Base-by-base conservation (phyloP, 2,329 filamentous ascomycete genomes). In the Penicillium occitanis region DNA sequence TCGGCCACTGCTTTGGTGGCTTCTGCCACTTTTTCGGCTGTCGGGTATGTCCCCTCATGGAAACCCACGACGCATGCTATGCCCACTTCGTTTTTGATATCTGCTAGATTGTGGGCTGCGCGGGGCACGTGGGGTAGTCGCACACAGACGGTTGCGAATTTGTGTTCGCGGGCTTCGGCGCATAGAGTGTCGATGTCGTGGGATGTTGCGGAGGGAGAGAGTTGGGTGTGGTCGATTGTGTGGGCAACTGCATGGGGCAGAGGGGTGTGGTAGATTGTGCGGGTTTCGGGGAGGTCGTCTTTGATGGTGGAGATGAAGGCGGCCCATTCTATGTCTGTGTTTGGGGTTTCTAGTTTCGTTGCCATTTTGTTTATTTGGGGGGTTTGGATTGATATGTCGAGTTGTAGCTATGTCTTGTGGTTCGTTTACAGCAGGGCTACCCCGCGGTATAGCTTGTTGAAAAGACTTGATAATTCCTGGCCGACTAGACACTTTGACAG, bases 51-150 rank as follows among this genome's bases (percentile, higher is more conserved):
- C 13, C 86, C 86, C 71, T 87, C 85, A 63, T 84, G 86, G 73
- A 88, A 88, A 25, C 84, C 85, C 10, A 88, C 80, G 5, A 88
- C 86, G 69, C 84, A 85, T 53, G 85, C 84, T 22, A 88, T 81
- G 28, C 78, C 77, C n/a, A 86, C 81, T 5, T 73, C 73, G 40
- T 61, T 42, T 7, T 80, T 80, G 66, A 79, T 78, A 58, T 67
- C 68, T 25, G 74, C 70, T 42, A 88, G 79, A 63, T 83, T 81
- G 50, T 79, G 70, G 19, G 81, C 79, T 59, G 84, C 84, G 64
- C 79, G 82, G 28, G 78, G 69, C n/a, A 88, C 85, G 73, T 81
- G 81, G 42, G 81, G 77, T 1, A 82, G 76, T 7, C 86, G 82
- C 1, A 88, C 85, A 71, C 86, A 88, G 64, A 88, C 86, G 10